Percentiles rank a stretch among this genome's conserved stretches.
Conservation (phyloP, 306 rosid species). For the Lupinus albus region DNA sequence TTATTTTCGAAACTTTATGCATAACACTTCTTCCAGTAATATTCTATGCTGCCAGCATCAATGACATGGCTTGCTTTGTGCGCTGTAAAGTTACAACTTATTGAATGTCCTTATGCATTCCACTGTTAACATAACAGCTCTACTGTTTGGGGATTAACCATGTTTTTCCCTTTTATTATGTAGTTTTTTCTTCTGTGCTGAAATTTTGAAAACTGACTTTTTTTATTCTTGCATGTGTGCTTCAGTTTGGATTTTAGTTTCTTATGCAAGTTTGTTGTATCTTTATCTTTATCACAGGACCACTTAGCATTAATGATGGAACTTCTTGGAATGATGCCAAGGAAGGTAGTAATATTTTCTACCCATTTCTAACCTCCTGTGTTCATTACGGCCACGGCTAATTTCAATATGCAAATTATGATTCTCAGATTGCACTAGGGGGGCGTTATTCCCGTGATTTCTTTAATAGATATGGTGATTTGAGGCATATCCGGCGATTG, state of each 20-base stretch:
- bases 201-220: too few species aligned
- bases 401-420: conserved; percentile 39
- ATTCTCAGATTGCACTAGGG: conserved; percentile 83
- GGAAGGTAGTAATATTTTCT: conserved; percentile 63
- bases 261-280: conserved; percentile 20
- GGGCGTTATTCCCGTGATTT: conserved; percentile 95
- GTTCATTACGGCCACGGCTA: conserved; percentile 34
- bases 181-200: conserved; percentile 25
- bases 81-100: neutral
- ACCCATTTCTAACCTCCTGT: conserved; percentile 15
- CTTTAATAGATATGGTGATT: conserved; percentile 84
- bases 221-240: too few species aligned
- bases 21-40: too few species aligned
- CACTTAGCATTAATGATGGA: conserved; percentile 98
- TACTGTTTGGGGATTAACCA: conserved; percentile 7
- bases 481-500: conserved; percentile 86
- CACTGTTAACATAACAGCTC: conserved; percentile 1
- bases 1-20: too few species aligned
- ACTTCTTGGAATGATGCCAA: conserved; percentile 98
- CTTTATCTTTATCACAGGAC: conserved; percentile 56
- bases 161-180: conserved; percentile 25
- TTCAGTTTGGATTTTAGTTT: conserved; percentile 17
- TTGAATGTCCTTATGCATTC: conserved; percentile 32
- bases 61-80: too few species aligned
- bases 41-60: too few species aligned